Conservation (phyloP, 179 eudicot genomes). For the Amaranthus tricolor region DNA sequence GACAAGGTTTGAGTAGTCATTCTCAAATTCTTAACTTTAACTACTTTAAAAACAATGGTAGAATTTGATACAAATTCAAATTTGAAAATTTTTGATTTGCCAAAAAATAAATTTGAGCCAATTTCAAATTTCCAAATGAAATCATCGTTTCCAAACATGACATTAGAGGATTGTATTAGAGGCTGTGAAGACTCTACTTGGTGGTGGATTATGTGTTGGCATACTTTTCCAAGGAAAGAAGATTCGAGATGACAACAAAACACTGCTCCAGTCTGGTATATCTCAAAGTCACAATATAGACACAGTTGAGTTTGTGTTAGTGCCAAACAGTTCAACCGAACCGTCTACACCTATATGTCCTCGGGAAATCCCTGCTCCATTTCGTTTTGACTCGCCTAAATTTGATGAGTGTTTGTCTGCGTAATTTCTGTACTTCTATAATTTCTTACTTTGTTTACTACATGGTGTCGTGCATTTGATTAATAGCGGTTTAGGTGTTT, state of each 20-base stretch:
- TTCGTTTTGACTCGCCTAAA: conserved; percentile 41
- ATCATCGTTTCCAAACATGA: no score
- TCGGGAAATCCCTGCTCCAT: conserved; percentile 39
- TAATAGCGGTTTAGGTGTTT: conserved; percentile 1
- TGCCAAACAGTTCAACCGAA: conserved; percentile 52
- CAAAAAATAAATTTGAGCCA: no score
- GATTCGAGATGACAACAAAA: conserved; percentile 79
- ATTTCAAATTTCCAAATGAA: no score
- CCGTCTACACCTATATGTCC: conserved; percentile 39
- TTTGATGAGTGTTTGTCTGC: conserved; percentile 32
- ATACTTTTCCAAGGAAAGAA: conserved; percentile 33
- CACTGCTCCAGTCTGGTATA: conserved; percentile 74
- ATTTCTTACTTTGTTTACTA: neutral
- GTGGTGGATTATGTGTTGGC: no score
- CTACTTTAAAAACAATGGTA: no score
- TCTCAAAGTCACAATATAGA: conserved; percentile 58
- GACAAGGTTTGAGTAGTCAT: no score
- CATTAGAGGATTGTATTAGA: no score
- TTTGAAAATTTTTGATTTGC: no score
- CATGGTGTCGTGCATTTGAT: neutral
- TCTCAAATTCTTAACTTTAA: no score
- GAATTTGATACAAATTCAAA: no score
- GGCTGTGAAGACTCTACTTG: no score
- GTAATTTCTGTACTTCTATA: no score
- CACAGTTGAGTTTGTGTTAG: conserved; percentile 68